A percentile compares a stretch with the other conserved stretches of the same genome.
Conservation (phyloP, 116 monocot species). For the Papilionanthe hybrid region DNA sequence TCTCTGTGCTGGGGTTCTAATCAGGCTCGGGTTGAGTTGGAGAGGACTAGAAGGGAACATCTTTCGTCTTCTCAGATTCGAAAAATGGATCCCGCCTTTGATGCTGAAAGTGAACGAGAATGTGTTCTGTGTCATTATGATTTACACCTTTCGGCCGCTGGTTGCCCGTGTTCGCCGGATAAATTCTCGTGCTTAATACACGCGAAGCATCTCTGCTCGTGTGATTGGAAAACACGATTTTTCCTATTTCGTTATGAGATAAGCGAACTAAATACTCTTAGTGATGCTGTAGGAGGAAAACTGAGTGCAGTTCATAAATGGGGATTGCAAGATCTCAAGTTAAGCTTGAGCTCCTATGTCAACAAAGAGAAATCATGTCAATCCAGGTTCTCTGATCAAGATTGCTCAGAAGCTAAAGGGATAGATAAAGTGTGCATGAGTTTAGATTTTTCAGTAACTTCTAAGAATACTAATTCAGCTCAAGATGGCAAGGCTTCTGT, state of each 20-base stretch:
- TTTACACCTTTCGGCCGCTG: constrained; percentile 80
- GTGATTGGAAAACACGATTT: constrained; percentile 55
- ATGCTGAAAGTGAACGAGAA: constrained; percentile 65
- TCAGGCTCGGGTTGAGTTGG: constrained; percentile 67
- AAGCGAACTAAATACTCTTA: constrained; percentile 54
- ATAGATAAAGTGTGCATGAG: constrained; percentile 8
- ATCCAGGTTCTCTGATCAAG: constrained; percentile 4
- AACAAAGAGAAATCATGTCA: constrained; percentile 34
- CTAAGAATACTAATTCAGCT: constrained; percentile 8
- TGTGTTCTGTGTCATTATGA: constrained; percentile 88
- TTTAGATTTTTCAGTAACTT: constrained; percentile 4
- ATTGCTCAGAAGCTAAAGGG: constrained; percentile 13
- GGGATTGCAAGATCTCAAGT: constrained; percentile 73
- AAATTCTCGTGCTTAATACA: constrained; percentile 85
- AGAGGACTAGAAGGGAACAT: constrained; percentile 49
- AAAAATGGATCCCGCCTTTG: constrained; percentile 82
- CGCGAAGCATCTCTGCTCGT: constrained; percentile 72
- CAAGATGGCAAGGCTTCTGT: constrained; percentile 17
- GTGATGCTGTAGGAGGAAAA: constrained; percentile 81
- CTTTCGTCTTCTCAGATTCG: constrained; percentile 43
- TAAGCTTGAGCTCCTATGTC: constrained; percentile 53
- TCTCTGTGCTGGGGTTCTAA: not conserved
- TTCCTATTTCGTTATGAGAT: constrained; percentile 79
- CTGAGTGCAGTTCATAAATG: constrained; percentile 83
- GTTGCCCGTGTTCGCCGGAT: constrained; percentile 73